Conservation (phyloP, 2,329 filamentous ascomycete genomes). For the Phoma sp. region DNA sequence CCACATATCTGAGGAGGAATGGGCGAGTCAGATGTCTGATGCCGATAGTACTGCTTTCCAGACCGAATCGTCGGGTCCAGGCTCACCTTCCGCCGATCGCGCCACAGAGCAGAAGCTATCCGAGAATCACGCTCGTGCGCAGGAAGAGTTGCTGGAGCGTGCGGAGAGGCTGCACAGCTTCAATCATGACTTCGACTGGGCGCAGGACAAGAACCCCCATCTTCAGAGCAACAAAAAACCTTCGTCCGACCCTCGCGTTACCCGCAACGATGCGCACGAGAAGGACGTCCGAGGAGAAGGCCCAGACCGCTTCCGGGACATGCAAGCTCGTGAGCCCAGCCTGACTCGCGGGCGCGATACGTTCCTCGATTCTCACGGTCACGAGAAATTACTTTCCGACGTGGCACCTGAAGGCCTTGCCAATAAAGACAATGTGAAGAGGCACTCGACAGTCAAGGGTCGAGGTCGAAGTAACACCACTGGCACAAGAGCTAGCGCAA, state of each 20-base stretch:
- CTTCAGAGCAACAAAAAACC: conserved; percentile 61
- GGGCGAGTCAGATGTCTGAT: conserved; percentile 42
- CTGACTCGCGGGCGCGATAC: conserved; percentile 73
- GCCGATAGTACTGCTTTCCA: conserved; percentile 73
- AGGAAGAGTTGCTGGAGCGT: conserved; percentile 63
- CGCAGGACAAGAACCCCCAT: conserved; percentile 64
- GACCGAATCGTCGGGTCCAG: conserved; percentile 42
- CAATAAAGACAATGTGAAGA: conserved; percentile 51
- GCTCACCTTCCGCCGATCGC: conserved; percentile 42
- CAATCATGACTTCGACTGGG: conserved; percentile 75
- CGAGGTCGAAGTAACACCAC: conserved; percentile 41
- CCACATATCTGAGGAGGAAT: conserved; percentile 63
- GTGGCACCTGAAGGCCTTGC: conserved; percentile 65
- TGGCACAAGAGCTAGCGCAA: conserved; percentile 37
- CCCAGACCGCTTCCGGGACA: conserved; percentile 70
- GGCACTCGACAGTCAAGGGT: conserved; percentile 47
- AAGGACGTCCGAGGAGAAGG: conserved; percentile 82
- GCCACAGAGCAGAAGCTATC: conserved; percentile 48
- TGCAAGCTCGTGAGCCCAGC: conserved; percentile 60
- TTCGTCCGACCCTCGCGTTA: conserved; percentile 64
- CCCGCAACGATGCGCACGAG: conserved; percentile 66
- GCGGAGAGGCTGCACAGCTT: conserved; percentile 69
- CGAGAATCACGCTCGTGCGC: conserved; percentile 50
- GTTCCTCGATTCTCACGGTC: conserved; percentile 65
- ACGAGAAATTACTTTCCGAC: conserved; percentile 73